Percentiles rank a stretch among this genome's conserved stretches.
These are phyloP conservation scores for Botrytis deweyae DNA, from an alignment of 2,329 filamentous ascomycete genomes.

Conservation along the genomic window DNA sequence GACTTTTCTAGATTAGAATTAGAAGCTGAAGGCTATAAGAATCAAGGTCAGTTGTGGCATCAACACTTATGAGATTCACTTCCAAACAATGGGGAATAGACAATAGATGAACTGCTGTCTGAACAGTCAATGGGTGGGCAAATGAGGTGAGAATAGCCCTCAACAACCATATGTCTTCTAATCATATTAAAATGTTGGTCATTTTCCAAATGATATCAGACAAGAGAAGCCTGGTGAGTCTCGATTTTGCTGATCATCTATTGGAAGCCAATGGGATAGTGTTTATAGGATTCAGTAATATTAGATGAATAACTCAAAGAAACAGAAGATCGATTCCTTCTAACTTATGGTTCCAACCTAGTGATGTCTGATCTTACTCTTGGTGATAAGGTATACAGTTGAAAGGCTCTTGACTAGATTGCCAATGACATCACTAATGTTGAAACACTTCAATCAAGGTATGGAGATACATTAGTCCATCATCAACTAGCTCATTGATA, in stretches of 20 bases:
- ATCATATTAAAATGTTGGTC: neutral
- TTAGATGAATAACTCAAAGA: neutral
- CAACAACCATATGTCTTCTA: neutral
- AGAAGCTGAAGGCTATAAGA: neutral
- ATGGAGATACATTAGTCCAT: neutral
- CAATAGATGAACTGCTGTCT: neutral
- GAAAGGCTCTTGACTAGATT: neutral
- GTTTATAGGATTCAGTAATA: neutral
- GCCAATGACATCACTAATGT: neutral
- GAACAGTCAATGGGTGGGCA: rapidly evolving
- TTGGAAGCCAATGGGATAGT: neutral
- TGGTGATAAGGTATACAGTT: neutral
- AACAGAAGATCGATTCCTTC: neutral
- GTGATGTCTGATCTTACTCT: neutral
- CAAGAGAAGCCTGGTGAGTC: neutral
- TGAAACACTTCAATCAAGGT: neutral
- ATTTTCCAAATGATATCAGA: neutral
- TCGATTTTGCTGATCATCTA: neutral
- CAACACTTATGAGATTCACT: neutral
- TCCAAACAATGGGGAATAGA: neutral
- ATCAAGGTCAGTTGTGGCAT: too few relatives aligned
- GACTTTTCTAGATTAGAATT: neutral
- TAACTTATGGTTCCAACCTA: too few relatives aligned
- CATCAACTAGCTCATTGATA: neutral
- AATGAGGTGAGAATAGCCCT: neutral